A percentile compares a stretch with the other conserved stretches of the same genome.
Evolutionary conservation across 2,329 filamentous ascomycete species (phyloP).

Genomic region (Teratosphaeria nubilosa): DNA sequence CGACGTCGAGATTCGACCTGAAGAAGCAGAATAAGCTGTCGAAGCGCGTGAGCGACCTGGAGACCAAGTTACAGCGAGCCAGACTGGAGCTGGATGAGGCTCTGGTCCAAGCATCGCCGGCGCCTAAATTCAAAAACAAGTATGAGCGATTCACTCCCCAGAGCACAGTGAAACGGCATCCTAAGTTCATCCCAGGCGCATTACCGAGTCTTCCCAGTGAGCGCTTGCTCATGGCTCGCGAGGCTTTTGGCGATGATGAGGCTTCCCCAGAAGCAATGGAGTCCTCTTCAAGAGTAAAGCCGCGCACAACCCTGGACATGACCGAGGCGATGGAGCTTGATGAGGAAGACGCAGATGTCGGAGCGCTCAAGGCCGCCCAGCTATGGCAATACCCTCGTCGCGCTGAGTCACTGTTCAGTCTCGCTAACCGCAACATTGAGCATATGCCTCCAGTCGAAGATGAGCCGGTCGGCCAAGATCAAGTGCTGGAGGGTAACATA

Average conservation of each 20-base stretch:
- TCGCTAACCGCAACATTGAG: conserved; percentile 9
- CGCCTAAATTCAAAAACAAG: conserved; percentile 27
- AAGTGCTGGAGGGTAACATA: not conserved
- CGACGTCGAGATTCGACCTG: conserved; percentile 47
- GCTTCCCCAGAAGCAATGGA: not conserved
- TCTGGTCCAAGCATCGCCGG: conserved; percentile 32
- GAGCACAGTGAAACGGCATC: conserved; percentile 16
- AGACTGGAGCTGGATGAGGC: conserved; percentile 44
- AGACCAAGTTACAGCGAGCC: conserved; percentile 47
- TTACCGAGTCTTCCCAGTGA: conserved; percentile 31
- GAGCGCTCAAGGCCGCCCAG: conserved; percentile 11
- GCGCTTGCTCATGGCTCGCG: conserved; percentile 19
- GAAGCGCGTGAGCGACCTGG: conserved; percentile 52
- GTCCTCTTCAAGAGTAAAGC: conserved; percentile 1
- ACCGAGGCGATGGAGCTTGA: conserved; percentile 13
- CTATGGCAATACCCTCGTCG: conserved; percentile 12
- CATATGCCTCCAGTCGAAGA: not conserved
- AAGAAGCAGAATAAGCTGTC: conserved; percentile 47
- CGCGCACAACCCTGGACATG: conserved; percentile 8
- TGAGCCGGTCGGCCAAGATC: not conserved
- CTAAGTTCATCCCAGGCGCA: conserved; percentile 25
- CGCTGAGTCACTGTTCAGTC: conserved; percentile 15
- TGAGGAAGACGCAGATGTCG: conserved; percentile 5
- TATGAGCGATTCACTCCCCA: conserved; percentile 27
- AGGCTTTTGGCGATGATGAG: conserved; percentile 5